Conservation (phyloP, 2,329 filamentous ascomycete genomes). For the Cyphellophora europaea region DNA sequence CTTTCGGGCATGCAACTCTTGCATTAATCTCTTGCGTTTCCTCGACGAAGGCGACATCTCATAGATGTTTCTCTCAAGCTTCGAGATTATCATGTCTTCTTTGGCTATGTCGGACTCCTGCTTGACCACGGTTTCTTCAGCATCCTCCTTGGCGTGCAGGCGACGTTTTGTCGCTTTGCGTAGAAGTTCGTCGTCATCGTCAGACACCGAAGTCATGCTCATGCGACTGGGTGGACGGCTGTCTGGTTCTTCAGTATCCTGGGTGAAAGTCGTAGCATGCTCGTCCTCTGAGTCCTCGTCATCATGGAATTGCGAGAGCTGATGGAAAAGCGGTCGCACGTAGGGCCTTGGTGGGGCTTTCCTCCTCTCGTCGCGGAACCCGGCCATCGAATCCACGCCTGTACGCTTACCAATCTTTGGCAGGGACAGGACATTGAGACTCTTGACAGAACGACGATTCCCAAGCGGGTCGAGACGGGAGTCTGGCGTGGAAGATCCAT, state of each 20-base stretch:
- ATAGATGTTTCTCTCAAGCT: conserved; percentile 24
- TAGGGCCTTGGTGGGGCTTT: conserved; percentile 53
- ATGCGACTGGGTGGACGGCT: conserved; percentile 69
- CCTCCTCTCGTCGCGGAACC: conserved; percentile 60
- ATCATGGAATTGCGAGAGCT: conserved; percentile 62
- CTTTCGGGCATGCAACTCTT: conserved; percentile 63
- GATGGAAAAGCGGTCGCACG: conserved; percentile 70
- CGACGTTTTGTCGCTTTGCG: conserved; percentile 17
- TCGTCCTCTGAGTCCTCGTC: conserved; percentile 90
- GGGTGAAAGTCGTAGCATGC: conserved; percentile 52
- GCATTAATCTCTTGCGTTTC: conserved; percentile 67
- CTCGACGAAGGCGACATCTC: conserved; percentile 46
- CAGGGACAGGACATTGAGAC: conserved; percentile 53
- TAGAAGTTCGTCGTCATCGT: conserved; percentile 39
- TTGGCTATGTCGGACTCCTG: conserved; percentile 16
- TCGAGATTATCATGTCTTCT: conserved; percentile 19
- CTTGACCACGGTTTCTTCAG: conserved; percentile 17
- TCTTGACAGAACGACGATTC: too few species aligned
- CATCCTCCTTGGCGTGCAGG: conserved; percentile 16
- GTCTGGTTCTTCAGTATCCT: conserved; percentile 78
- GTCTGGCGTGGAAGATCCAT: conserved; percentile 54
- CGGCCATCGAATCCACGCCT: conserved; percentile 49
- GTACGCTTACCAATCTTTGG: conserved; percentile 65
- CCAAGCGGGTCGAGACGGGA: conserved; percentile 39
- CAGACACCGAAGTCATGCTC: conserved; percentile 44